A percentile compares a stretch with the other conserved stretches of the same genome.
phyloP scores from a whole-genome alignment of 176 grass and related monocot species.

The Musa troglodytarum region DNA sequence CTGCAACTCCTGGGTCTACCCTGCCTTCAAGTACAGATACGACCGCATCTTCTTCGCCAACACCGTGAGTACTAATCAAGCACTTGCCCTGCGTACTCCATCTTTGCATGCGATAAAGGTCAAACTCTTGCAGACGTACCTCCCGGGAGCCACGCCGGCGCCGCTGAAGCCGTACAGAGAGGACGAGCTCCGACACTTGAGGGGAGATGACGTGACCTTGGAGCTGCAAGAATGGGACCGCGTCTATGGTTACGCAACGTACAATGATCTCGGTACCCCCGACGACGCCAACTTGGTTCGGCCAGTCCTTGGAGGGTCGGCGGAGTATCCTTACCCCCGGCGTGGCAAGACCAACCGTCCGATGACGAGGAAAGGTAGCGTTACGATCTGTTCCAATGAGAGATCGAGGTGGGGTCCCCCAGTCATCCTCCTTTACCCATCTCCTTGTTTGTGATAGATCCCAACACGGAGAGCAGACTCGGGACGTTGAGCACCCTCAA shows the following conservation, averaged over 20 bases:
- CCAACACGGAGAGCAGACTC: slow-evolving; percentile 45
- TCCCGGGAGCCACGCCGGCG: slow-evolving; percentile 54
- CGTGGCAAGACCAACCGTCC: slow-evolving; percentile 35
- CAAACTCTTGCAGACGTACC: slow-evolving; percentile 32
- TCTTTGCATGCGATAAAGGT: background rate
- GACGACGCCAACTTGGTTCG: slow-evolving; percentile 26
- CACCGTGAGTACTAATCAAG: slow-evolving; percentile 27
- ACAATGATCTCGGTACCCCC: slow-evolving; percentile 69
- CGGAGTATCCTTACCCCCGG: slow-evolving; percentile 41
- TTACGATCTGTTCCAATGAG: background rate
- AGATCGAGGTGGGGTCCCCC: background rate
- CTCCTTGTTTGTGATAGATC: slow-evolving; percentile 24
- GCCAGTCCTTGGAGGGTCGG: slow-evolving; percentile 44
- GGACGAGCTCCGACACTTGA: slow-evolving; percentile 46
- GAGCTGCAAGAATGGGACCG: slow-evolving; percentile 50
- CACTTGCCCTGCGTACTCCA: background rate
- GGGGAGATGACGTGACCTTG: slow-evolving; percentile 36
- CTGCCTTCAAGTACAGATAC: slow-evolving; percentile 16
- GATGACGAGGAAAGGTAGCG: slow-evolving; percentile 20
- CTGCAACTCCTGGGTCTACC: no score
- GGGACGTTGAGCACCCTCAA: slow-evolving; percentile 21
- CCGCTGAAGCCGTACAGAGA: slow-evolving; percentile 53
- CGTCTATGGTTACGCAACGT: slow-evolving; percentile 57
- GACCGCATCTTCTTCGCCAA: slow-evolving; percentile 66
- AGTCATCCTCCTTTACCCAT: background rate